Conservation (phyloP, 345 rosid species). For the Cardamine occulta region DNA sequence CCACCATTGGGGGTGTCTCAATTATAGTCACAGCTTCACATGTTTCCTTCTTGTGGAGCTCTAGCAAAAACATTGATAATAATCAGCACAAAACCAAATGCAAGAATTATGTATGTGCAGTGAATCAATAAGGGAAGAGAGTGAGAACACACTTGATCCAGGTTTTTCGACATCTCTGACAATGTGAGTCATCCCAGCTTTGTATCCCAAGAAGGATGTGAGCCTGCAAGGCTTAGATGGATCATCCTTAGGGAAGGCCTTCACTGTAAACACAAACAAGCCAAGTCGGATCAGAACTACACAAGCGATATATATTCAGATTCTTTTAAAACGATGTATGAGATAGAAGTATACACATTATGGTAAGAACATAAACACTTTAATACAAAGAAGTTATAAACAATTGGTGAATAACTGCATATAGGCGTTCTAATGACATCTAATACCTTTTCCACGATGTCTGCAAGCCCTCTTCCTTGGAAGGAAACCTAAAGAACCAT, state of each 20-base stretch:
- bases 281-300: neutral
- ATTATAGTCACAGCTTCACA: slow-evolving; percentile 85
- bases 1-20: slow-evolving; percentile 92
- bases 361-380: neutral
- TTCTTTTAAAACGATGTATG: neutral
- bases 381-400: neutral
- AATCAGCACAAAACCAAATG: neutral
- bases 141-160: slow-evolving; percentile 67
- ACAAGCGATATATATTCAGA: neutral
- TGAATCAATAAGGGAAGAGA: neutral
- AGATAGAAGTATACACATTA: neutral
- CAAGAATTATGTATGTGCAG: neutral
- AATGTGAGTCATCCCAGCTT: slow-evolving; percentile 98
- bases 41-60: slow-evolving; percentile 97
- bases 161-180: slow-evolving; percentile 95
- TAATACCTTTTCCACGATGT: slow-evolving; percentile 83
- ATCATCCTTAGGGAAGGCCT: slow-evolving; percentile 92
- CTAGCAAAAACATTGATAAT: slow-evolving; percentile 27
- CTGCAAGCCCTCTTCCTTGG: slow-evolving; percentile 83
- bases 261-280: slow-evolving; percentile 53
- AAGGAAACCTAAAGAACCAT: slow-evolving; percentile 91
- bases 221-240: slow-evolving; percentile 71
- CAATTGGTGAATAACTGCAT: neutral
- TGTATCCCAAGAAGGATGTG: slow-evolving; percentile 85
- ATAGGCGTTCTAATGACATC: neutral